phyloP scores from a whole-genome alignment of 225 moss, liverwort and hornwort species.

The Marchantia paleacea region DNA sequence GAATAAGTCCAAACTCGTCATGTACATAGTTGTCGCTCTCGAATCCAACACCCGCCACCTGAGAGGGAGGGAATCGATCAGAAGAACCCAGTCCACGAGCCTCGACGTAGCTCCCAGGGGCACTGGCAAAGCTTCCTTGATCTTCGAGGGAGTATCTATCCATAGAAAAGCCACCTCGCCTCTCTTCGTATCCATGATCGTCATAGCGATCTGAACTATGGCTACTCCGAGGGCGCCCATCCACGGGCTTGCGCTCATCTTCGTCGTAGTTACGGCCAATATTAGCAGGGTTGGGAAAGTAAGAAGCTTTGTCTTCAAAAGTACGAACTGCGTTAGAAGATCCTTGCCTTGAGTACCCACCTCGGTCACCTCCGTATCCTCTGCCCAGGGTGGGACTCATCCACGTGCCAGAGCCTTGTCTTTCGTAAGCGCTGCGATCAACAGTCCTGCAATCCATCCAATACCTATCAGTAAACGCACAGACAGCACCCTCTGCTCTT shows the following conservation, averaged over 20 bases:
- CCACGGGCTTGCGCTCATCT: constrained; percentile 97
- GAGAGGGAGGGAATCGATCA: constrained; percentile 43
- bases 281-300: constrained; percentile 96
- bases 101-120: constrained; percentile 45
- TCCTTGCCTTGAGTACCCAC: constrained; percentile 74
- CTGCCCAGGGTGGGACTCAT: constrained; percentile 90
- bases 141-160: constrained; percentile 80
- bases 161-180: constrained; percentile 59
- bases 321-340: constrained; percentile 62
- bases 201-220: constrained; percentile 79
- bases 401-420: constrained; percentile 89
- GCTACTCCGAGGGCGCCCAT: constrained; percentile 85
- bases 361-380: constrained; percentile 78
- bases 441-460: constrained; percentile 61
- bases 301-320: constrained; percentile 94
- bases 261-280: constrained; percentile 99
- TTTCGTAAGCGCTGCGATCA: constrained; percentile 88
- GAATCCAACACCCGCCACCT: constrained; percentile 46
- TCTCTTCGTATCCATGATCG: constrained; percentile 75
- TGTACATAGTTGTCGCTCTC: constrained; percentile 67
- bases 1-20: constrained; percentile 53
- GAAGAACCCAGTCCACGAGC: constrained; percentile 24
- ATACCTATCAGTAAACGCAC: too few relatives aligned
- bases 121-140: constrained; percentile 48
- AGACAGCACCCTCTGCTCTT: too few relatives aligned